Conservation (phyloP, 768 basidiomycete genomes). For the Naganishia onofrii region DNA sequence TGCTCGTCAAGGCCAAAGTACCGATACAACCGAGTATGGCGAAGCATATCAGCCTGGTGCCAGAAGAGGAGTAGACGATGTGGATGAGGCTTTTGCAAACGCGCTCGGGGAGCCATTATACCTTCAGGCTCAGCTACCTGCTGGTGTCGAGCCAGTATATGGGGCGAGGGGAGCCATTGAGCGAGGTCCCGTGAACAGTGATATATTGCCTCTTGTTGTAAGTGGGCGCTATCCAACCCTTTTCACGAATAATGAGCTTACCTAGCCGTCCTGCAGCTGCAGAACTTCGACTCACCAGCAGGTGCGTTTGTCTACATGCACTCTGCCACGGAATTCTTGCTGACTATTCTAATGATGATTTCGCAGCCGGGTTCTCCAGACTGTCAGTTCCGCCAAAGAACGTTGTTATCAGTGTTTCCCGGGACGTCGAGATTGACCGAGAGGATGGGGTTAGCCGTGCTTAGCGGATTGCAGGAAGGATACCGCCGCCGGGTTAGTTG, state of each 20-base stretch:
- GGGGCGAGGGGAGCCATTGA: neutral
- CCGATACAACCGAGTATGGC: neutral
- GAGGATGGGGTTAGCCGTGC: neutral
- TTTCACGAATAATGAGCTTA: neutral
- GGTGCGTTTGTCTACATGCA: neutral
- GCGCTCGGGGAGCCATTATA: neutral
- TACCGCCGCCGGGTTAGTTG: neutral
- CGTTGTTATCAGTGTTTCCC: slow-evolving; percentile 27
- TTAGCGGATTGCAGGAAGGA: neutral
- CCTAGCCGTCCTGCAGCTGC: neutral
- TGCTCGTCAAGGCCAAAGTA: neutral
- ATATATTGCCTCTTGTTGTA: slow-evolving; percentile 16
- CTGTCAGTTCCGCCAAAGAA: slow-evolving; percentile 10
- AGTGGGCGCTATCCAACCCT: neutral
- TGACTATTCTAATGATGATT: neutral
- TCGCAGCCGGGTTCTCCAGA: slow-evolving; percentile 18
- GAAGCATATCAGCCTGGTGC: neutral
- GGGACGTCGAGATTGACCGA: slow-evolving; percentile 24
- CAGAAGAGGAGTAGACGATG: slow-evolving; percentile 3
- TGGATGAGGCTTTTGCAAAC: slow-evolving; percentile 12
- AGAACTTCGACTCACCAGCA: slow-evolving; percentile 14
- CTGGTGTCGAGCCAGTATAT: neutral
- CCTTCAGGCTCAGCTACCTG: neutral
- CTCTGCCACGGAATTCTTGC: neutral
- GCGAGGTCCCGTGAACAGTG: neutral